Evolutionary conservation across 2,329 filamentous ascomycete species (phyloP).

Genomic region (Cladosporium phlei): DNA sequence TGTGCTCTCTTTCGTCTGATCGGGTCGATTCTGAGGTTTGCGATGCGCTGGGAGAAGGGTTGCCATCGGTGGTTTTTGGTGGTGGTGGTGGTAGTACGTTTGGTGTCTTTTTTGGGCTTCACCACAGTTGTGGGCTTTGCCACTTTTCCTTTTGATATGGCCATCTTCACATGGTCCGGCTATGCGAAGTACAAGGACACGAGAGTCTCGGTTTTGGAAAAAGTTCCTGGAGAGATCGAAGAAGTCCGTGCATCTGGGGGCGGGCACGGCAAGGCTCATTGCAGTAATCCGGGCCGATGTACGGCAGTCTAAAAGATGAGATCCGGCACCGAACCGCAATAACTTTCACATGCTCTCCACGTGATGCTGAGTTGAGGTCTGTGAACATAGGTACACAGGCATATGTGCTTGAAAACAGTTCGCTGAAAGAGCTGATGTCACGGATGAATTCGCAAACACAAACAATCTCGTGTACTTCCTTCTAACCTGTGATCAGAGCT

Average conservation of each 20-base stretch:
- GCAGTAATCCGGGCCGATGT: too few relatives aligned
- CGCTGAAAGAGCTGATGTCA: too few relatives aligned
- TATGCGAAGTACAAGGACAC: background rate
- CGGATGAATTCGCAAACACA: too few relatives aligned
- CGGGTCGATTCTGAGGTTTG: constrained; percentile 89
- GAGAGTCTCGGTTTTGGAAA: constrained; percentile 3
- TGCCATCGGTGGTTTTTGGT: constrained; percentile 86
- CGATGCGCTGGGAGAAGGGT: constrained; percentile 83
- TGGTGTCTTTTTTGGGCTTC: constrained; percentile 57
- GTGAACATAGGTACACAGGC: too few relatives aligned
- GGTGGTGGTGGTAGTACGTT: constrained; percentile 67
- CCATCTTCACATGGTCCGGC: constrained; percentile 34
- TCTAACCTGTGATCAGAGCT: too few relatives aligned
- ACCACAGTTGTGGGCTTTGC: constrained; percentile 32
- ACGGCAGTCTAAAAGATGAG: too few relatives aligned
- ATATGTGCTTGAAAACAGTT: too few relatives aligned
- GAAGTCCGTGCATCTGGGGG: constrained; percentile 1
- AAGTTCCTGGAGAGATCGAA: constrained; percentile 1
- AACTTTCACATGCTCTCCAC: too few relatives aligned
- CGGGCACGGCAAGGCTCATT: too few relatives aligned
- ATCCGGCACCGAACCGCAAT: too few relatives aligned
- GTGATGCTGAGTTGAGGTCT: too few relatives aligned
- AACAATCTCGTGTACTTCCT: too few relatives aligned
- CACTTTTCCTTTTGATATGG: constrained; percentile 38
- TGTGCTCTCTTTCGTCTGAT: constrained; percentile 71